Conservation (phyloP, 345 rosid genomes). For the Heritiera littoralis region DNA sequence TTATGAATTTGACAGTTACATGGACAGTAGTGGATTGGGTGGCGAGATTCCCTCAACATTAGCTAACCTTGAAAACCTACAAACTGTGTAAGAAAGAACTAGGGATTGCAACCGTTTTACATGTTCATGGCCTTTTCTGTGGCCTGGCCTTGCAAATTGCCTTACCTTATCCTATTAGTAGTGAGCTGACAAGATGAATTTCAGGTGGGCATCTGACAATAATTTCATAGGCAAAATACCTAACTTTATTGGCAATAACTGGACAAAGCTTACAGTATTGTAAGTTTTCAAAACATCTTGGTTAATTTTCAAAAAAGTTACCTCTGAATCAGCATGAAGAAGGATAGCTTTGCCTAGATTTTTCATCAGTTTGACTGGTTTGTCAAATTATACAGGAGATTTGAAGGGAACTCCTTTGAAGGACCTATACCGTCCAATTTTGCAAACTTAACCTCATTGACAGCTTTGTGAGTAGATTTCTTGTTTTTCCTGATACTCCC, state of each 20-base stretch:
- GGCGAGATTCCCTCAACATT: constrained; percentile 60
- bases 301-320: background rate
- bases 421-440: constrained; percentile 46
- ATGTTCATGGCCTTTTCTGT: background rate
- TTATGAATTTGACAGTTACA: constrained; percentile 37
- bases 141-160: background rate
- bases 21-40: constrained; percentile 51
- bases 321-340: background rate
- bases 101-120: background rate
- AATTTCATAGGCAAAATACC: constrained; percentile 39
- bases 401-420: constrained; percentile 40
- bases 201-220: constrained; percentile 33
- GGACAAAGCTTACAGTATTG: constrained; percentile 31
- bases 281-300: constrained; percentile 7
- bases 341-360: background rate
- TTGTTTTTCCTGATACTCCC: background rate
- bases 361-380: background rate
- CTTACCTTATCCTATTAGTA: no score
- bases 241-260: constrained; percentile 35
- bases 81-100: constrained; percentile 50
- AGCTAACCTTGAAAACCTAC: constrained; percentile 47
- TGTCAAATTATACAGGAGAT: constrained; percentile 23
- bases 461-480: constrained; percentile 34
- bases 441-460: constrained; percentile 33
- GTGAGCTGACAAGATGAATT: background rate